Percentiles rank a stretch among this genome's conserved stretches.
Evolutionary conservation across 306 rosid species (phyloP).

Genomic region (Quillaja saponaria): DNA sequence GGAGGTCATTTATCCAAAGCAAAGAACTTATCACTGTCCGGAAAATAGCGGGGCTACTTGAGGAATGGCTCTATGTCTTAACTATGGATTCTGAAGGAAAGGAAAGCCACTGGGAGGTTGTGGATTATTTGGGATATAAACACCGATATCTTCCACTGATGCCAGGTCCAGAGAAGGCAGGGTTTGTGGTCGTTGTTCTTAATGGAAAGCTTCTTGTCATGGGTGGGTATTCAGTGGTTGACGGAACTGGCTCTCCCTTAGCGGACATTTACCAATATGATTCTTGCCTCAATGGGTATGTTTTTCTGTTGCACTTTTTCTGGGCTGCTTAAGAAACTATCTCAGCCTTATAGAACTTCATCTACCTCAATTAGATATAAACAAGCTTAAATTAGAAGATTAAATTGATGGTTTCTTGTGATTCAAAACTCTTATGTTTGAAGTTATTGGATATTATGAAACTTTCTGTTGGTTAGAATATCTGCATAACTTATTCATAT

Average conservation of each 20-base stretch:
- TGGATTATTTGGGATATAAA: constrained; percentile 67
- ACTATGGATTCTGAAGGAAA: constrained; percentile 57
- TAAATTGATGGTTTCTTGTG: neutral
- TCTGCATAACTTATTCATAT: too few species aligned
- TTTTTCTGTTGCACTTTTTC: neutral
- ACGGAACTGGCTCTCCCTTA: constrained; percentile 52
- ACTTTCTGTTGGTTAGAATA: neutral
- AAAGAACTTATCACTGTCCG: constrained; percentile 72
- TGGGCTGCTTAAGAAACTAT: constrained; percentile 6
- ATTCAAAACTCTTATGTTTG: neutral
- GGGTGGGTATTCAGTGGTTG: constrained; percentile 64
- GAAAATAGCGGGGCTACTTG: constrained; percentile 71
- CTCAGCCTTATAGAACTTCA: too few species aligned
- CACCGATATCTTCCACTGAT: constrained; percentile 62
- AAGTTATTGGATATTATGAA: neutral
- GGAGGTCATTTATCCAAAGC: constrained; percentile 83
- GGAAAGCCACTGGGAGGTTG: constrained; percentile 88
- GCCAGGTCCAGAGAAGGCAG: constrained; percentile 66
- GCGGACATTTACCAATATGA: constrained; percentile 75
- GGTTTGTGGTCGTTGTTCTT: constrained; percentile 72
- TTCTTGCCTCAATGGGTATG: constrained; percentile 77
- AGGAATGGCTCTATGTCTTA: constrained; percentile 90
- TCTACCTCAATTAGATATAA: too few species aligned
- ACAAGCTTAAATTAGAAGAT: too few species aligned
- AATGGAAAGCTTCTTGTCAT: constrained; percentile 85